These are phyloP conservation scores for Blechomonas ayalai DNA, from an alignment of 208 protist genomes.

Conservation along the genomic window DNA sequence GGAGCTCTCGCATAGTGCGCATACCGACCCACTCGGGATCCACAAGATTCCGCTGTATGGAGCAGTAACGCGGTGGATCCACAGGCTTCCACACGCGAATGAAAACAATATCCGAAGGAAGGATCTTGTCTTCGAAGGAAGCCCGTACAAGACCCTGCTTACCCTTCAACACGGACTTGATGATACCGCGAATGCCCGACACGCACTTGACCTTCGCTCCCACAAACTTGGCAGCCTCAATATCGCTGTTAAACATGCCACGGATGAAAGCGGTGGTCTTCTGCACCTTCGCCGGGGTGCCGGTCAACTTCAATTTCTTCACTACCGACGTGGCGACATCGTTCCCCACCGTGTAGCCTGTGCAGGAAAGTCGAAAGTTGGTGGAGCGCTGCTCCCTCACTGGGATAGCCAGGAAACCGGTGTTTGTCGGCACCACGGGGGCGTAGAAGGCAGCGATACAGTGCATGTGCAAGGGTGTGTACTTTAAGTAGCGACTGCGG, in stretches of 20 bases:
- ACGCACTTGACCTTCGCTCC: conserved; percentile 98
- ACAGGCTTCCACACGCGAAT: conserved; percentile 97
- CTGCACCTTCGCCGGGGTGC: conserved; percentile 93
- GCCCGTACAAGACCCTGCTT: conserved; percentile 93
- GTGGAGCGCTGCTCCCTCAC: conserved; percentile 35
- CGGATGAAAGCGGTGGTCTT: conserved; percentile 99
- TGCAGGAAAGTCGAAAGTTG: conserved; percentile 93
- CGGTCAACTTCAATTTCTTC: conserved; percentile 99
- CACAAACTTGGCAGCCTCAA: conserved; percentile 97
- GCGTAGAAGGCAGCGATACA: conserved; percentile 98
- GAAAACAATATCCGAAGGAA: conserved; percentile 98
- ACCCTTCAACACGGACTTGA: conserved; percentile 96
- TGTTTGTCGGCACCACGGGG: conserved; percentile 94
- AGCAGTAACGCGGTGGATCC: conserved; percentile 93
- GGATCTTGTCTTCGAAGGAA: conserved; percentile 99
- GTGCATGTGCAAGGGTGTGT: conserved; percentile 99
- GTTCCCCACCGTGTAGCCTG: conserved; percentile 96
- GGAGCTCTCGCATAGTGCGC: conserved; percentile 83
- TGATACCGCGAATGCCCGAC: conserved; percentile 96
- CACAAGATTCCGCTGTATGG: conserved; percentile 91
- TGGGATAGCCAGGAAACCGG: conserved; percentile 94
- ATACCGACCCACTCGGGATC: conserved; percentile 81
- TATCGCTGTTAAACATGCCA: conserved; percentile 92
- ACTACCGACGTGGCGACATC: conserved; percentile 92
- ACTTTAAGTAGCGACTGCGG: conserved; percentile 97